Evolutionary conservation across 2,329 filamentous ascomycete genomes (phyloP).

Genomic region (Pseudogymnoascus verrucosus): DNA sequence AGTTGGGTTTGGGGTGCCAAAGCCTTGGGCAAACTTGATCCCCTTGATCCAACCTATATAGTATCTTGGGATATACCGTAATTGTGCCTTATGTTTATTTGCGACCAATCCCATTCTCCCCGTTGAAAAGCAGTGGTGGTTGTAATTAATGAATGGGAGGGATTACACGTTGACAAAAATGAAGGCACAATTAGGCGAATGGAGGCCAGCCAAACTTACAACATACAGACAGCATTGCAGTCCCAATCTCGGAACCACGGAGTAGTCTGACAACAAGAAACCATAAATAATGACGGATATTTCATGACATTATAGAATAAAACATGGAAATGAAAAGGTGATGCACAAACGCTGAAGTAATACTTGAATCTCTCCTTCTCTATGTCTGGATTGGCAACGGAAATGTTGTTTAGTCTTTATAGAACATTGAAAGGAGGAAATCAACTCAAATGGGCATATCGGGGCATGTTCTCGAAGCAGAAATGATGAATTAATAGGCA

Average conservation of each 20-base stretch:
- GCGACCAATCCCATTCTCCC: background rate
- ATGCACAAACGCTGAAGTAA: background rate
- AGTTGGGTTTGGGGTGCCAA: background rate
- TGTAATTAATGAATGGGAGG: background rate
- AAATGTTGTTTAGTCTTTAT: background rate
- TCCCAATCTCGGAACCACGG: background rate
- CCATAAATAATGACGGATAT: background rate
- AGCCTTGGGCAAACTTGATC: background rate
- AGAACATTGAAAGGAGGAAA: background rate
- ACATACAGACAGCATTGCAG: background rate
- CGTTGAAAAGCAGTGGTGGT: background rate
- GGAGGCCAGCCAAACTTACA: background rate
- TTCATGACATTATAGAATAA: background rate
- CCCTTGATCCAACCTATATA: background rate
- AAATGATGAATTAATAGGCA: constrained; percentile 9
- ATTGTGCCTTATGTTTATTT: background rate
- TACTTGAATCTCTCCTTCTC: background rate
- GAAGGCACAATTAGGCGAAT: background rate
- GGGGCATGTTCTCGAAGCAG: constrained; percentile 5
- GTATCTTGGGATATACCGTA: background rate
- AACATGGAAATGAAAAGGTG: background rate
- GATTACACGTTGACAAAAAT: background rate
- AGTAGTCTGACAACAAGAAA: background rate
- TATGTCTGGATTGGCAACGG: background rate
- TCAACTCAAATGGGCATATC: constrained; percentile 7